Conservation (phyloP, 2,329 filamentous ascomycete species). For the Aspergillus versicolor region DNA sequence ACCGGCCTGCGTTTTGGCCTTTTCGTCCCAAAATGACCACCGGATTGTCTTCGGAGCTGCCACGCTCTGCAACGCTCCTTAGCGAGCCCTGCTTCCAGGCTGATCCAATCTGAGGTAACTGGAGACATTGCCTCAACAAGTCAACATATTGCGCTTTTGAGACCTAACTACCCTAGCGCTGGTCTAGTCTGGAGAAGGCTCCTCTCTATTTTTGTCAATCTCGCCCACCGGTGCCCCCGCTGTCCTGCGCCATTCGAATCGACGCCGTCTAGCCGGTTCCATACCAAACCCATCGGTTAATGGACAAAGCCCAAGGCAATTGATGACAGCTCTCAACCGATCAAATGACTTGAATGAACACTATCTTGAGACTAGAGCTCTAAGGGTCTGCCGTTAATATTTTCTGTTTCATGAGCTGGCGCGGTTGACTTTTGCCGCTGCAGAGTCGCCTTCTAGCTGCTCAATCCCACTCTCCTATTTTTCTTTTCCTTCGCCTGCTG, state of each 20-base stretch:
- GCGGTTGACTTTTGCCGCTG: background rate
- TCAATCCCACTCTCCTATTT: background rate
- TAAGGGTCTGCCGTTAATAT: background rate
- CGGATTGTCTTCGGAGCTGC: background rate
- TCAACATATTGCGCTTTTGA: background rate
- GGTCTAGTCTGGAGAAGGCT: background rate
- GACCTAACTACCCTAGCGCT: conserved; percentile 5
- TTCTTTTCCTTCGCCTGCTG: background rate
- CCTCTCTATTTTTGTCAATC: conserved; percentile 20
- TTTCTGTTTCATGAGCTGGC: background rate
- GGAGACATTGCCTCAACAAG: background rate
- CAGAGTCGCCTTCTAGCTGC: background rate
- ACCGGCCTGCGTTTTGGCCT: background rate
- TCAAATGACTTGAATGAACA: conserved; percentile 1
- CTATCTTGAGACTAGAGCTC: background rate
- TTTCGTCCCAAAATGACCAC: conserved; percentile 1
- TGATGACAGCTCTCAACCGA: background rate
- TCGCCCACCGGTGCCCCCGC: background rate
- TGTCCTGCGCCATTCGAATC: background rate
- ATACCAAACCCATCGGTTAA: background rate
- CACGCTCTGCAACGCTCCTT: conserved; percentile 8
- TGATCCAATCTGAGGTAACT: background rate
- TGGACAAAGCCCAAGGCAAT: background rate
- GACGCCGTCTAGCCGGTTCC: conserved; percentile 7
- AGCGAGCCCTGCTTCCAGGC: background rate